Evolutionary conservation across 2,329 filamentous ascomycete species (phyloP), one percentile per base, ranked within the genome.

Genomic region (Daldinia eschscholtzii): DNA sequence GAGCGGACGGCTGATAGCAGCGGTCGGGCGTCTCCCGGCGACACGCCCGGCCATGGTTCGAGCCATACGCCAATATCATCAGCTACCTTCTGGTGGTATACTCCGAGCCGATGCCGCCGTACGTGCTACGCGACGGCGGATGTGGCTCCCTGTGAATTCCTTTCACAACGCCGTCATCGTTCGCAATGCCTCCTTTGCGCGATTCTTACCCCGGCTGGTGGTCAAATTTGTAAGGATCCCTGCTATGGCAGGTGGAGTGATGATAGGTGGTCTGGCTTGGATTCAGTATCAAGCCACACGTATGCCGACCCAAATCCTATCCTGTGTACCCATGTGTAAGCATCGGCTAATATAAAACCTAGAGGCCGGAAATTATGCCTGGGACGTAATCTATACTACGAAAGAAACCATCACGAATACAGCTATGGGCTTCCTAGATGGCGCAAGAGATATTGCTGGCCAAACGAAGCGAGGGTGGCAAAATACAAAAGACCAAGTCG

Each of bases 261-360:
- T 94, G 76, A 88, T 99, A 72, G 94, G 93, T 13, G 93, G 92
- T 2, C 83, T 97, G 66, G 94, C 94, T 28, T 99, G 97, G 87
- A 83, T 99, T 56, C 96, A 99, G 79, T 98, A 99, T 79, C 96
- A 99, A 81, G 95, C 96, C 70, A 90, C 91, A 63, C 92, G 92
- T 94, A 87, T 70, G 92, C 87, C 68, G 37, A n/a, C 41, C 37
- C n/a, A 28, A 55, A 7, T 57, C 35, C 53, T 48, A 18, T 44
- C 44, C 39, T 59, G 1, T 42, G 26, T 9, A 18, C n/a, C 46
- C n/a, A n/a, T 42, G 2, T 50, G 46, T 2, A 23, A 23, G n/a
- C 33, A 7, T 9, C 1, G 26, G 33, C 63, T 66, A 6, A 64
- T 52, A 68, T 59, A 70, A 18, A 60, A 39, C 58, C 26, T 66